phyloP scores from a whole-genome alignment of 371 early-diverging fungal species.

The Mucor velutinosus region DNA sequence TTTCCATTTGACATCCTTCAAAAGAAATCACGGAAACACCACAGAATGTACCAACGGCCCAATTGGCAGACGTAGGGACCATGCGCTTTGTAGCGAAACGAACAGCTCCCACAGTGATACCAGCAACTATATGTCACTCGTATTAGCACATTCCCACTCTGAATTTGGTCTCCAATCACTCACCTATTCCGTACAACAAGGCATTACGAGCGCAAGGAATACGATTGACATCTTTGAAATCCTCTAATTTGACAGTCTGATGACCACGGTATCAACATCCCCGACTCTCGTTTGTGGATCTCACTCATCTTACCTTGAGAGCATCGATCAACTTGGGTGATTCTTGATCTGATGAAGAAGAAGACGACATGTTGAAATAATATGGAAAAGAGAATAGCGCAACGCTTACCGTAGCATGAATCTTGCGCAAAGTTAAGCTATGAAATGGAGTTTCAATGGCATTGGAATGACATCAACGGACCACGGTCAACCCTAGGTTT shows the following conservation, averaged over 20 bases:
- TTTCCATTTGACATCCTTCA: constrained; percentile 51
- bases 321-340: constrained; percentile 28
- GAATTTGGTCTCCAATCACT: neutral
- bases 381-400: neutral
- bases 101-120: constrained; percentile 41
- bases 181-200: constrained; percentile 52
- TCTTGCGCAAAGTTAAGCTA: neutral
- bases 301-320: constrained; percentile 21
- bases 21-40: constrained; percentile 43
- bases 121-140: constrained; percentile 29
- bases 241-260: constrained; percentile 51
- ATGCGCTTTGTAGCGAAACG: constrained; percentile 42
- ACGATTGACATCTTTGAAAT: constrained; percentile 46
- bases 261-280: neutral
- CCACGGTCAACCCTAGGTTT: constrained; percentile 2
- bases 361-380: neutral
- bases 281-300: neutral
- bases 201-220: constrained; percentile 55
- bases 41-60: constrained; percentile 53
- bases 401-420: neutral
- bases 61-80: constrained; percentile 46
- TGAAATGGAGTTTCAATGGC: constrained; percentile 7
- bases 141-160: too few species aligned
- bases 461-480: neutral
- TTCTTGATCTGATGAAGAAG: constrained; percentile 14